These are phyloP conservation scores for Puya raimondii DNA, from an alignment of 176 grass and related monocot genomes.

Conservation along the genomic window DNA sequence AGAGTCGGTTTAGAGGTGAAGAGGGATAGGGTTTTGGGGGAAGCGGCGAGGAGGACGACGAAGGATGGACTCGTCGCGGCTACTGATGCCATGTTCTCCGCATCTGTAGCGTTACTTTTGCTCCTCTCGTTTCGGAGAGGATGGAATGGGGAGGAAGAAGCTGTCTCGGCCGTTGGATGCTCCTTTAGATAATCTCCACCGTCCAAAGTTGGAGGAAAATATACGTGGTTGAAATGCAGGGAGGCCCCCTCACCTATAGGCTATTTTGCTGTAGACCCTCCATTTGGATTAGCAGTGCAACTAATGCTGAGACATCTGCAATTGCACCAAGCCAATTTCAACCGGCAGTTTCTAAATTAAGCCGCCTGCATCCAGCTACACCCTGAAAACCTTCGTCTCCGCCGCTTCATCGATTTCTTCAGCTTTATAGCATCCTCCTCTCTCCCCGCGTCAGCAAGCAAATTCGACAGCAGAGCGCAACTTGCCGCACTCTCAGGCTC, in stretches of 20 bases:
- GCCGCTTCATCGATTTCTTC: slow-evolving; percentile 38
- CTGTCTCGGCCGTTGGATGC: slow-evolving; percentile 43
- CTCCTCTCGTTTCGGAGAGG: background rate
- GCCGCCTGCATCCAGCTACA: slow-evolving; percentile 42
- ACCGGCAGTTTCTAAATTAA: background rate
- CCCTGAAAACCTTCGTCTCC: slow-evolving; percentile 29
- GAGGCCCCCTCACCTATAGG: too few species aligned
- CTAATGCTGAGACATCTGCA: too few species aligned
- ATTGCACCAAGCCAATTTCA: too few species aligned
- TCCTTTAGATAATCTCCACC: slow-evolving; percentile 38
- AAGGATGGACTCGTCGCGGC: background rate
- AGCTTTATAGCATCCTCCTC: slow-evolving; percentile 30
- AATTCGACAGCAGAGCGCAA: slow-evolving; percentile 35
- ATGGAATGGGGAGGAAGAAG: background rate
- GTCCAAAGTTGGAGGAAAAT: too few species aligned
- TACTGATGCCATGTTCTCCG: background rate
- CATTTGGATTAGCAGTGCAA: too few species aligned
- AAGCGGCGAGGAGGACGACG: background rate
- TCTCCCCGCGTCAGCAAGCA: slow-evolving; percentile 25
- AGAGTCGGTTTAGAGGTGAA: slow-evolving; percentile 20
- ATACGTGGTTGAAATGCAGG: too few species aligned
- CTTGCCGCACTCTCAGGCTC: slow-evolving; percentile 38
- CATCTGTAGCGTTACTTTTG: background rate
- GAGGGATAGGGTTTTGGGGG: background rate
- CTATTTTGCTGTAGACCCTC: too few species aligned